These are phyloP conservation scores for Phylloporus sp. DNA, from an alignment of 768 basidiomycete genomes.

Conservation along the genomic window DNA sequence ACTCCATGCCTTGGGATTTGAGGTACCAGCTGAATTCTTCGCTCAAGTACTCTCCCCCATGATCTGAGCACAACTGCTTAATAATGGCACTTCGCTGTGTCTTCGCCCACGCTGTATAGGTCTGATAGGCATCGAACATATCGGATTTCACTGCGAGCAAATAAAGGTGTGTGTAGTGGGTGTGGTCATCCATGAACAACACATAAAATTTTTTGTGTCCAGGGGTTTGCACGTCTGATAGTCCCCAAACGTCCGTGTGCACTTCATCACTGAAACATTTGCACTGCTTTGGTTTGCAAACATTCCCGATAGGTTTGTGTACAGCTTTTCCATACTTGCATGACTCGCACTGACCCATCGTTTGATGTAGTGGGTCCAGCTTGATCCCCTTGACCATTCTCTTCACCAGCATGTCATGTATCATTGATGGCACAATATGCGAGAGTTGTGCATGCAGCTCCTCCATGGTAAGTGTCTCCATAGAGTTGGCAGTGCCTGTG, in stretches of 20 bases:
- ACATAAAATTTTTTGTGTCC: conserved; percentile 4
- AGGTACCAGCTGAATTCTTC: neutral
- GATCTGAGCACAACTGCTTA: conserved; percentile 4
- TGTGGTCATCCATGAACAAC: conserved; percentile 10
- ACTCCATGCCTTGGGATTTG: neutral
- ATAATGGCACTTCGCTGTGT: neutral
- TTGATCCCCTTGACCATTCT: conserved; percentile 2
- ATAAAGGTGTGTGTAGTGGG: neutral
- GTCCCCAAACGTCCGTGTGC: conserved; percentile 11
- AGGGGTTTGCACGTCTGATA: neutral
- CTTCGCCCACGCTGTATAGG: neutral
- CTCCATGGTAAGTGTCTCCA: neutral
- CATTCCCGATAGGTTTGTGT: conserved; percentile 6
- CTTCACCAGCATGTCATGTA: conserved; percentile 5
- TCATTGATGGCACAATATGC: neutral
- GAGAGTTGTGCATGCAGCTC: neutral
- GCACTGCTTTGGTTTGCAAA: neutral
- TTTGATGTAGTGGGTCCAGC: neutral
- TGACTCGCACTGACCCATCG: conserved; percentile 9
- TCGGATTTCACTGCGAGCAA: conserved; percentile 3
- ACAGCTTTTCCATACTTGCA: conserved; percentile 10
- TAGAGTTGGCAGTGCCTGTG: neutral
- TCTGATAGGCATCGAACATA: conserved; percentile 2
- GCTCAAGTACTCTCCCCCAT: conserved; percentile 32
- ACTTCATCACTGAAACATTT: conserved; percentile 6